Base-by-base conservation (phyloP, 257 asterid genomes). In the Capsicum rhomboideum region DNA sequence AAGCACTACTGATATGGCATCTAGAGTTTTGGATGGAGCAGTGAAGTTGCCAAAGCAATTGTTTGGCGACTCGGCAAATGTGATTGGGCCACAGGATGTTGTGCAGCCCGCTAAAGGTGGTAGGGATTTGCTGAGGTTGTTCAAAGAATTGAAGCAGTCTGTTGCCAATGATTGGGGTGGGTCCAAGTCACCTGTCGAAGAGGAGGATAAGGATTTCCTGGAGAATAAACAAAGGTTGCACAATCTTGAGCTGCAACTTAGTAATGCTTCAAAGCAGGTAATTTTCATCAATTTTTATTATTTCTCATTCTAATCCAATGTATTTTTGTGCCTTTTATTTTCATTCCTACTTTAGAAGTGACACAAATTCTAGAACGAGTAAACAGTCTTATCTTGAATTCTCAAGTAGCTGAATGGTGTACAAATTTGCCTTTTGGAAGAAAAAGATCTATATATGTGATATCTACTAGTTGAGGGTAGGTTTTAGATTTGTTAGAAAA, bases 11-110 rank as follows among this genome's bases (percentile, higher is more conserved):
- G 99, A 95, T 64, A 89, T 91, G 85, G 97, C 97, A 6, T 92
- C 98, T 2, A 93, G 97, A 89, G 91, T 97, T 93, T 92, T 97
- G 68, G 99, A 97, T 87, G 99, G 99, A 83, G 98, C 98, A 0
- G 95, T 84, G 56, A 93, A 91, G 90, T 92, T 97, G 84, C 99
- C 99, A 10, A 93, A 87, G 88, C 99, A 95, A 94, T 92, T 97
- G 85, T 61, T 95, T 79, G 97, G 97, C 87, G 96, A 93, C 85
- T 87, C 97, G 0, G 89, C 89, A 53, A 92, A 94, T 83, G 91
- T 91, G 82, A 87, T 92, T 84, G 97, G 91, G 55, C 95, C 97
- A 2, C 97, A 93, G 85, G 99, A 94, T 87, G 99, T 91, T 83
- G 94, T 91, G 92, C 98, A 93, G 87, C 90, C 97, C 20, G 97